Evolutionary conservation across 106 monocot species (phyloP).

Genomic region (Dendrobium catenatum): DNA sequence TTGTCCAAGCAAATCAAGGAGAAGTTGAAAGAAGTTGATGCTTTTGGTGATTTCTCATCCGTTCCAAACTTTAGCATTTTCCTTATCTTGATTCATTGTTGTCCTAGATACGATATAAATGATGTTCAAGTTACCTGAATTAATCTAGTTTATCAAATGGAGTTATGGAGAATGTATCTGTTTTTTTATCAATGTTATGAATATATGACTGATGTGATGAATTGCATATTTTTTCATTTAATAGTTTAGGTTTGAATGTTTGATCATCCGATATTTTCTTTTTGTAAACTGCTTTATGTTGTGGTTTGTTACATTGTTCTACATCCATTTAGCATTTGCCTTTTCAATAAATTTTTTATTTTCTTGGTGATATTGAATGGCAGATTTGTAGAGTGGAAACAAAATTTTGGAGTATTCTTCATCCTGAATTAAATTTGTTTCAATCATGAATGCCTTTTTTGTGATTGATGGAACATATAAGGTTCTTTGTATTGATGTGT

Average conservation of each 20-base stretch:
- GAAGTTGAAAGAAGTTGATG: conserved; percentile 78
- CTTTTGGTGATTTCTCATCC: conserved; percentile 45
- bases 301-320: not conserved
- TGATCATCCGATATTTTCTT: not conserved
- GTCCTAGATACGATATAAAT: not conserved
- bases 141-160: not conserved
- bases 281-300: not conserved
- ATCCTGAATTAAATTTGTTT: not conserved
- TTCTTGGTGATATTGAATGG: not conserved
- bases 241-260: not conserved
- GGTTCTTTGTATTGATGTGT: no score
- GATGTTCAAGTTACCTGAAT: not conserved
- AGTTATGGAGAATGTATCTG: not conserved
- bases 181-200: not conserved
- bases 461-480: not conserved
- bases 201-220: not conserved
- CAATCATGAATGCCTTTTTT: not conserved
- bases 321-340: not conserved
- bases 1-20: conserved; percentile 90
- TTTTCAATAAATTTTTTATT: not conserved
- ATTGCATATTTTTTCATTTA: no score
- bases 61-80: not conserved
- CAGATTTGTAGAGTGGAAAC: not conserved
- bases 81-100: not conserved
- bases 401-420: not conserved